A percentile compares a stretch with the other conserved stretches of the same genome.
phyloP scores from a whole-genome alignment of 495 filamentous ascomycete species.

The Apodospora peruviana region DNA sequence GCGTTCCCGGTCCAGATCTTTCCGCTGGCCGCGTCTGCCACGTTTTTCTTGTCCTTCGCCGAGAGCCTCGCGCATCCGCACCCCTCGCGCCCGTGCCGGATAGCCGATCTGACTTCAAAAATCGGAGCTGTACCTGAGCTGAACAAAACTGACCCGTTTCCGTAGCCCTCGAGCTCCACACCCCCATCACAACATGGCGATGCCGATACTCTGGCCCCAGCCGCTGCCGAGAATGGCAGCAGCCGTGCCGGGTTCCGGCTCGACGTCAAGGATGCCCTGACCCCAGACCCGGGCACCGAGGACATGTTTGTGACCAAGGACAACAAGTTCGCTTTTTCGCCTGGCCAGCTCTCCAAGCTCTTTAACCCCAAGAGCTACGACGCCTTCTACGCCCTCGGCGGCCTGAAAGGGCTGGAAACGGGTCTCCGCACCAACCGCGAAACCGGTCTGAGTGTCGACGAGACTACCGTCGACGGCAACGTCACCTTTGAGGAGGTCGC shows the following conservation, averaged over 20 bases:
- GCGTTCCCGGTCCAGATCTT: too few relatives aligned
- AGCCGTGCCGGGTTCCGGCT: constrained; percentile 18
- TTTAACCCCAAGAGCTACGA: constrained; percentile 67
- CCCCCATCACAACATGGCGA: constrained; percentile 6
- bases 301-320: constrained; percentile 56
- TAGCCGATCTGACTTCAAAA: not conserved
- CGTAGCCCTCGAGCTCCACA: constrained; percentile 10
- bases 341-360: constrained; percentile 66
- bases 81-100: not conserved
- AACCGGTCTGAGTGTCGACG: constrained; percentile 61
- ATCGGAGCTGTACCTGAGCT: not conserved
- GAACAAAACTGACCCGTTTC: constrained; percentile 1
- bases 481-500: constrained; percentile 54
- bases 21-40: too few relatives aligned
- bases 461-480: constrained; percentile 48
- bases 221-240: not conserved
- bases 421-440: constrained; percentile 60
- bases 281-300: constrained; percentile 59
- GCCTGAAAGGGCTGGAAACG: constrained; percentile 59
- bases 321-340: constrained; percentile 64
- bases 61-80: too few relatives aligned
- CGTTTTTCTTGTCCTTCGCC: too few relatives aligned
- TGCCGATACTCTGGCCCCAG: not conserved
- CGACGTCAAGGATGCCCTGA: constrained; percentile 50
- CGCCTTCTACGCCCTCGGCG: constrained; percentile 64